A percentile compares a stretch with the other conserved stretches of the same genome.
Evolutionary conservation across 441 rosid genomes (phyloP).

Genomic region (Eutrema salsugineum): DNA sequence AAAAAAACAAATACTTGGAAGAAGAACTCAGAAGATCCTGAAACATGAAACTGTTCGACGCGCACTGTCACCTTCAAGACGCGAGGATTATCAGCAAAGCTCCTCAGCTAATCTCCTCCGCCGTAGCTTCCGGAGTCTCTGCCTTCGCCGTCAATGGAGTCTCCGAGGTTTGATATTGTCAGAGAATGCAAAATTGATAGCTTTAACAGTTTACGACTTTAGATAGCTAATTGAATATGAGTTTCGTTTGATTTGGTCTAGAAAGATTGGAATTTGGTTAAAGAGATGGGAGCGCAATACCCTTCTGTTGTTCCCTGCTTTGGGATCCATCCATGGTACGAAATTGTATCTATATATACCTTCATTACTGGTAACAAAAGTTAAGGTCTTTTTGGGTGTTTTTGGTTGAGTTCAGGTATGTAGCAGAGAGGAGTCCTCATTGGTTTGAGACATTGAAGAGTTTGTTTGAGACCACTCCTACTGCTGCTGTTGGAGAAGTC

Average conservation of each 20-base stretch:
- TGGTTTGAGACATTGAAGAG: constrained; percentile 75
- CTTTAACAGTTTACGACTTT: neutral
- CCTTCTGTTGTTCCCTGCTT: constrained; percentile 81
- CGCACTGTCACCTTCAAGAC: constrained; percentile 97
- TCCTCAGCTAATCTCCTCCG: constrained; percentile 61
- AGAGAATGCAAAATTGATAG: neutral
- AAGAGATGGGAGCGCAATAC: constrained; percentile 59
- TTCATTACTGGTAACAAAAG: neutral
- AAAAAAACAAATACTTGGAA: neutral
- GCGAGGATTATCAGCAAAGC: constrained; percentile 61
- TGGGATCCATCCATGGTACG: constrained; percentile 89
- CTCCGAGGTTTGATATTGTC: constrained; percentile 48
- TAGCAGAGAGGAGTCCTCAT: constrained; percentile 61
- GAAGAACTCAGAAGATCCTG: neutral
- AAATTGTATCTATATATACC: neutral
- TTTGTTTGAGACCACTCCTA: constrained; percentile 58
- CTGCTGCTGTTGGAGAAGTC: constrained; percentile 96
- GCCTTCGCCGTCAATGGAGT: constrained; percentile 85
- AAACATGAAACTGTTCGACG: constrained; percentile 71
- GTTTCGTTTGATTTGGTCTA: constrained; percentile 16
- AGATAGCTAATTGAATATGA: neutral
- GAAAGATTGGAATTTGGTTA: constrained; percentile 87
- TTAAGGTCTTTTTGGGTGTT: neutral
- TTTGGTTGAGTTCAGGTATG: constrained; percentile 41
- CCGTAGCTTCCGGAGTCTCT: constrained; percentile 55